Evolutionary conservation across 1,284 basidiomycete genomes (phyloP), one percentile per base, ranked within the genome.

Genomic region (Fomes fomentarius): DNA sequence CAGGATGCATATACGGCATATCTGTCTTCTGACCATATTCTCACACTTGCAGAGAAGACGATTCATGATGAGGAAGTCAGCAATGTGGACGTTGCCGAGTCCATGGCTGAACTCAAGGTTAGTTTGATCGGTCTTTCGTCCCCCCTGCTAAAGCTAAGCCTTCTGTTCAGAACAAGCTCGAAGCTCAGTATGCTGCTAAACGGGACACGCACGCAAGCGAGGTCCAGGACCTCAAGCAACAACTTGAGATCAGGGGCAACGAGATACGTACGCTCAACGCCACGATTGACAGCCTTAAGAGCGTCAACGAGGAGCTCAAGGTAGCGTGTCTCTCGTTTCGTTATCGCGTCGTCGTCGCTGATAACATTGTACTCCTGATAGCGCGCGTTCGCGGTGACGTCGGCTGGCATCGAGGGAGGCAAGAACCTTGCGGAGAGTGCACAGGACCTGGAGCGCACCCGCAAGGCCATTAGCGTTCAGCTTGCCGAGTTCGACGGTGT

Each of bases 271-370:
- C 83, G 56, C 79, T 98, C 56, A 90, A 93, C 63, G 85, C 88
- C 45, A 89, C 91, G 22, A 90, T 98, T 58, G 96, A 99, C 67
- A 92, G 90, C 68, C 82, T 98, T 66, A 96, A 96, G 78, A 91
- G 93, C 66, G 92, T 97, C 62, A 98, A 98, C 68, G 97, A 99
- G 70, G 97, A 99, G 72, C 84, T 99, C 50, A 98, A 99, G 85
- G 94, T 94, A 64, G 24, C 45, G 34, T 47, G 33, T 15, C 34
- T 26, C 37, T n/a, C 33, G n/a, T 33, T 37, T 7, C 22, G 8
- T 47, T 37, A 12, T 15, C 10, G 24, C 45, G 24, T 37, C n/a
- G n/a, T n/a, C n/a, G 33, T 58, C 22, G 49, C 47, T 56, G 15
- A 55, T 22, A 12, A 30, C 37, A 44, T 40, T n/a, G 33, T 30